These are phyloP conservation scores for Lablab purpureus DNA, from an alignment of 306 rosid species.

Conservation along the genomic window DNA sequence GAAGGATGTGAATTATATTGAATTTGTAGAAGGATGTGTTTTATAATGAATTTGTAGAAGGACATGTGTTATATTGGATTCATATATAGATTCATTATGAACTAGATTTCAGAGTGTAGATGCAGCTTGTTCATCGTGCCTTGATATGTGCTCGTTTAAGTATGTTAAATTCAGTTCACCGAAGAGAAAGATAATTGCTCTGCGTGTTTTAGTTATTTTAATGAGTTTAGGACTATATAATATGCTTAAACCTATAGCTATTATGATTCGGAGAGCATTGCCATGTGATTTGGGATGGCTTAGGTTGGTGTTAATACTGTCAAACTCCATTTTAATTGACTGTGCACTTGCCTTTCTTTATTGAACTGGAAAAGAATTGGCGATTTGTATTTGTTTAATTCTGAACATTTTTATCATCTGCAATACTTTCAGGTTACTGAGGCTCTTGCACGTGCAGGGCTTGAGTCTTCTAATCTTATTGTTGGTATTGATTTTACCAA, in stretches of 20 bases:
- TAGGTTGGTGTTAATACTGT: background rate
- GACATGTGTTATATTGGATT: too few relatives aligned
- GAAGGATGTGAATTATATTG: too few relatives aligned
- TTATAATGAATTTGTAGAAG: too few relatives aligned
- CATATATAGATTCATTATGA: too few relatives aligned
- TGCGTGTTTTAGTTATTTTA: conserved; percentile 11
- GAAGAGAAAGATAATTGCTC: conserved; percentile 1
- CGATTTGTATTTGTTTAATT: background rate
- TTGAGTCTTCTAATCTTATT: conserved; percentile 79
- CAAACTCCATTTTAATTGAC: background rate
- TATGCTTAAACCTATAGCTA: too few relatives aligned
- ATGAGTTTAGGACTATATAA: background rate
- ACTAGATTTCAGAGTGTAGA: too few relatives aligned
- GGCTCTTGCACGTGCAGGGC: conserved; percentile 79
- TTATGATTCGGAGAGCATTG: too few relatives aligned
- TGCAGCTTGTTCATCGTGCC: too few relatives aligned
- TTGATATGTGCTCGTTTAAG: too few relatives aligned
- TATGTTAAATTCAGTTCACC: conserved; percentile 11
- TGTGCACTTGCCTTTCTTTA: conserved; percentile 1
- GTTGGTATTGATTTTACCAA: conserved; percentile 81
- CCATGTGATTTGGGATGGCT: background rate
- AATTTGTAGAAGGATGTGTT: too few relatives aligned
- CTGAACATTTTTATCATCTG: background rate
- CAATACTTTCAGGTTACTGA: conserved; percentile 59
- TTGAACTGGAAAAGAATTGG: background rate